Base-by-base conservation (phyloP, 1,284 basidiomycete species). In the Leccinum griseonigrum region DNA sequence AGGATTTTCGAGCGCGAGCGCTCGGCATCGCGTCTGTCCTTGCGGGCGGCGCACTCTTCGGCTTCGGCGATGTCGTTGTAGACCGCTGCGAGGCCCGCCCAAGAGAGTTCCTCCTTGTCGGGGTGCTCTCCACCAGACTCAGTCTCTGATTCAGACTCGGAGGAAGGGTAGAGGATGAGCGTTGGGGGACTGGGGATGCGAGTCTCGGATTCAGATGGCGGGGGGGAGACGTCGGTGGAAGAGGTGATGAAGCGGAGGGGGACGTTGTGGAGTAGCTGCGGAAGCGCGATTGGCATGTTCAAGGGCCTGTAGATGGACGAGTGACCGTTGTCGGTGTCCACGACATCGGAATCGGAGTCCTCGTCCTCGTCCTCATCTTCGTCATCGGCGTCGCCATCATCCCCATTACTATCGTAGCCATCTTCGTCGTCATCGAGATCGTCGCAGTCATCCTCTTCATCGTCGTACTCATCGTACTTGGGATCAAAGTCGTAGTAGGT, bases 1-100 rank as follows among this genome's bases (percentile, higher is more conserved):
- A 68, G 55, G 7, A 29, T 36, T 32, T 67, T 69, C 1, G 52
- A 3, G 38, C 40, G 67, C 1, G 65, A 67, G n/a, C 67, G 61
- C 13, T 34, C 16, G 7, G 53, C 52, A 40, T 67, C 54, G 38
- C 67, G 67, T 58, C 29, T 62, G 2, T 54, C 65, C 29, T 63
- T 69, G 65, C 63, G 65, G 2, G 32, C 55, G 3, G 46, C 18
- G 22, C 31, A 62, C 46, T 67, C 62, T 1, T 64, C 38, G 0
- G 28, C 61, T n/a, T 66, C 57, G 32, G 51, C 50, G 1, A 43
- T 3, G 22, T 61, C 26, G 31, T 66, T 28, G 46, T 31, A 64
- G 28, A 4, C 28, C 3, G 31, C 28, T n/a, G 61, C 61, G 40
- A 63, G 40, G 29, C 38, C 58, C 31, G 14, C 26, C 61, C 58